Base-by-base conservation (phyloP, 2,329 filamentous ascomycete species). In the Pestalotiopsis sp. region DNA sequence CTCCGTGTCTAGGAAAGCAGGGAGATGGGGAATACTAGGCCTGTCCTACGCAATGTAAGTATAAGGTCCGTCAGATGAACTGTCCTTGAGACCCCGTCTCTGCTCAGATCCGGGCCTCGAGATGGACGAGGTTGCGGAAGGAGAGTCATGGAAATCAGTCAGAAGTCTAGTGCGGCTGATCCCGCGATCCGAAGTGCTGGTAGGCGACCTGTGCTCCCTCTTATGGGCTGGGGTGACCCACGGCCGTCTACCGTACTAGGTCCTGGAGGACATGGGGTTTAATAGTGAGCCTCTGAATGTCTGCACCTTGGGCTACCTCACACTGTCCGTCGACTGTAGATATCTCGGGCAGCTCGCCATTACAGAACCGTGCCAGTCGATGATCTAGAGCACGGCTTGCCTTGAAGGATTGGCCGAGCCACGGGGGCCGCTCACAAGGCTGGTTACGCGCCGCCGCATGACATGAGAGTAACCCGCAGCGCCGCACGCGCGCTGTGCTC, bases 91-190 rank as follows among this genome's bases (percentile, higher is more conserved):
- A 77, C 64, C 67, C 68, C 45, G 45, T 52, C 65, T 60, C 17
- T 49, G 59, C 41, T 52, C 67, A 66, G 65, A 60, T 25, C 36
- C 45, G 49, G 67, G 64, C 60, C 49, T 70, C 69, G 68, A 61
- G 59, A 38, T 20, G 17, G 17, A 69, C 69, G 68, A 61, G 59
- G 31, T 20, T 14, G 17, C 25, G 31, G 20, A 67, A 71, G 72
- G 72, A 74, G 71, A 76, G 72, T 76, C 75, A 77, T 75, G 71
- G 75, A 77, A 75, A 68, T 31, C 72, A 71, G 74, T 75, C 75
- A 76, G 72, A 70, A 75, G 73, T 62, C 72, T 67, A 72, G 72
- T 77, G 77, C 76, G 77, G 76, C 76, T 78, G 77, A 78, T 78
- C 74, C 76, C 74, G 75, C 58, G 17, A 60, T 70, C 68, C 68